Conservation (phyloP, 352 stramenopile species). For the Phytopythium kandeliae region DNA sequence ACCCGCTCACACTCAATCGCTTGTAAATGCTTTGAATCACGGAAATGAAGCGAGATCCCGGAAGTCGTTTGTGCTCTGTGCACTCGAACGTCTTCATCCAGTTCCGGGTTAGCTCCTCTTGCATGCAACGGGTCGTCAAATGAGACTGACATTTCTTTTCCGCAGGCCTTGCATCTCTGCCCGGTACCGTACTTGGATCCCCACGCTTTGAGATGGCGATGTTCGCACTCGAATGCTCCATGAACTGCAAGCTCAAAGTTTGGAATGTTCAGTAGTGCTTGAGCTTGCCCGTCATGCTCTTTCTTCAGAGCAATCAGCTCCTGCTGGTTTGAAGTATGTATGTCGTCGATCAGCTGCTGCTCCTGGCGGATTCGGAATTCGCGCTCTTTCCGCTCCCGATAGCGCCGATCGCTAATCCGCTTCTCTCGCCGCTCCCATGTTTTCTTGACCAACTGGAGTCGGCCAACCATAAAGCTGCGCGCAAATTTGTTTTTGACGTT, state of each 20-base stretch:
- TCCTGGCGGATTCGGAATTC: conserved; percentile 53
- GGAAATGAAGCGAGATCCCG: conserved; percentile 30
- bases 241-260: conserved; percentile 43
- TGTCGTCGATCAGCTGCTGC: conserved; percentile 27
- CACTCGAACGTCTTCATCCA: conserved; percentile 45
- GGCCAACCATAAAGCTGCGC: conserved; percentile 41
- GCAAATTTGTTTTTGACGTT: conserved; percentile 53
- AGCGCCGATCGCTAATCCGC: conserved; percentile 34
- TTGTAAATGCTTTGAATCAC: conserved; percentile 27
- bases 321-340: conserved; percentile 24
- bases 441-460: conserved; percentile 54
- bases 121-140: conserved; percentile 46
- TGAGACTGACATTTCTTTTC: conserved; percentile 58
- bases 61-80: conserved; percentile 45
- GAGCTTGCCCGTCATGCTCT: conserved; percentile 18
- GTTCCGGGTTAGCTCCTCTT: conserved; percentile 32
- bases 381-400: conserved; percentile 36
- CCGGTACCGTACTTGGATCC: conserved; percentile 55
- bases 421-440: conserved; percentile 67
- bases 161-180: conserved; percentile 53
- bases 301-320: conserved; percentile 24
- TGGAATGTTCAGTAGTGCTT: conserved; percentile 42
- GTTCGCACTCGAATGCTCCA: conserved; percentile 45
- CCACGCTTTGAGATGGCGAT: conserved; percentile 59
- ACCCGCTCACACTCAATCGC: conserved; percentile 54